Percentiles rank a stretch among this genome's conserved stretches.
Conservation (phyloP, 1,139 yeast genomes). For the Hansenula lynferdii region DNA sequence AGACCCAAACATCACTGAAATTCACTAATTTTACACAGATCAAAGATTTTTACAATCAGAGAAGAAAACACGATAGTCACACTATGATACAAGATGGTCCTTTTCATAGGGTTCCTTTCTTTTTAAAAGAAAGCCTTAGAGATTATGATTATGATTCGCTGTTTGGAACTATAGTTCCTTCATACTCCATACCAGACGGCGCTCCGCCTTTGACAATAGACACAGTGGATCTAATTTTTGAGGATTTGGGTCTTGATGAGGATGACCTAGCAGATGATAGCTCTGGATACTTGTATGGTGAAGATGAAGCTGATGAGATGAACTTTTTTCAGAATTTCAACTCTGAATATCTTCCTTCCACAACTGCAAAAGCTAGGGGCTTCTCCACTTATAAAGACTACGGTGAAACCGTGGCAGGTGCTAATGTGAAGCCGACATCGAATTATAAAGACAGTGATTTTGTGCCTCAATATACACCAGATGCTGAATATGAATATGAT, state of each 20-base stretch:
- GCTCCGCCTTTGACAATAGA: constrained; percentile 54
- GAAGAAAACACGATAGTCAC: constrained; percentile 58
- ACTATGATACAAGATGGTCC: constrained; percentile 74
- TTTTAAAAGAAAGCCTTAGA: constrained; percentile 48
- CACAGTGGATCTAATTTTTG: constrained; percentile 35
- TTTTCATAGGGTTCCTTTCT: constrained; percentile 71
- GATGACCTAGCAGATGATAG: not conserved
- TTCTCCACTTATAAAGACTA: constrained; percentile 1
- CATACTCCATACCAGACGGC: constrained; percentile 60
- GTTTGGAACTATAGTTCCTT: constrained; percentile 51
- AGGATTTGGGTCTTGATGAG: constrained; percentile 22
- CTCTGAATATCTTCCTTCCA: constrained; percentile 4
- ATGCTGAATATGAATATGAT: constrained; percentile 47
- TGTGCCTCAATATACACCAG: constrained; percentile 37
- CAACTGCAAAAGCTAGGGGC: not conserved
- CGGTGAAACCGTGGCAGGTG: constrained; percentile 15
- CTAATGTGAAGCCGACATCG: constrained; percentile 28
- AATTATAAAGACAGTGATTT: constrained; percentile 40
- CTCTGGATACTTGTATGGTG: not conserved
- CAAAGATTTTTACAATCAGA: constrained; percentile 40
- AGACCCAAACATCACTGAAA: constrained; percentile 49
- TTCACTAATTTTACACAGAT: constrained; percentile 59
- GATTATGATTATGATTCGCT: constrained; percentile 40
- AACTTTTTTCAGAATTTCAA: constrained; percentile 17
- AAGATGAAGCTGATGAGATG: not conserved